phyloP scores from a whole-genome alignment of 352 stramenopile genomes.

The Halophytophthora batemanensis region DNA sequence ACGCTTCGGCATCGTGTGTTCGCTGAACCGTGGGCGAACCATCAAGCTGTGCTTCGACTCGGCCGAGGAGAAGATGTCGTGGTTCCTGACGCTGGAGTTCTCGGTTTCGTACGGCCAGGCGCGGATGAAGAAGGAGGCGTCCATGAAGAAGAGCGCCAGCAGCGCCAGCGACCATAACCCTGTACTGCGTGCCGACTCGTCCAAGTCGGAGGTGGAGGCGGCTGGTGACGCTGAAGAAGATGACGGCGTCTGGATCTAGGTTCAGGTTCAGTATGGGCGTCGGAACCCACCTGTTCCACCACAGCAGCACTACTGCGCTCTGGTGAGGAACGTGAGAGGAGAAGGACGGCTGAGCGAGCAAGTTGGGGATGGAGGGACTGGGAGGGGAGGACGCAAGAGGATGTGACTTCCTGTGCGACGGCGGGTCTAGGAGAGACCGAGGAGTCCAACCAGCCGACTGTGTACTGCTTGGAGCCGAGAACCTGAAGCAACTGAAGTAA shows the following conservation, averaged over 20 bases:
- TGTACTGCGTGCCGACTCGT: constrained; percentile 34
- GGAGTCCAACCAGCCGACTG: too few species aligned
- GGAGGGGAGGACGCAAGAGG: too few species aligned
- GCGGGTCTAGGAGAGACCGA: too few species aligned
- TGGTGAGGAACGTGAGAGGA: too few species aligned
- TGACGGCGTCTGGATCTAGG: constrained; percentile 75
- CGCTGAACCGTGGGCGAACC: constrained; percentile 62
- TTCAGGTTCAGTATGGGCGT: too few species aligned
- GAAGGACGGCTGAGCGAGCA: too few species aligned
- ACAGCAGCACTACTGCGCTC: too few species aligned
- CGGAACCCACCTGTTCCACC: too few species aligned
- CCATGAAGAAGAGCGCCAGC: constrained; percentile 26
- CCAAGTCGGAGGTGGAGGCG: constrained; percentile 26
- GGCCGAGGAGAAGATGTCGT: constrained; percentile 80
- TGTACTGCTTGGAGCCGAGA: too few species aligned
- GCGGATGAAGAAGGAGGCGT: constrained; percentile 73
- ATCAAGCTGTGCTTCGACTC: constrained; percentile 81
- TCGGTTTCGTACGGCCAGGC: constrained; percentile 60
- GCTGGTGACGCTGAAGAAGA: constrained; percentile 29
- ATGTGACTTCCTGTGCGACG: too few species aligned
- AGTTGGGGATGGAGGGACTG: too few species aligned
- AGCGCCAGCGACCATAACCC: constrained; percentile 35
- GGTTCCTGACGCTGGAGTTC: constrained; percentile 78
- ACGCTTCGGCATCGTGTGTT: constrained; percentile 65
- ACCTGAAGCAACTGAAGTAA: too few species aligned